phyloP scores from a whole-genome alignment of 371 early-diverging fungal species.

The Blastocladiella emersonii region DNA sequence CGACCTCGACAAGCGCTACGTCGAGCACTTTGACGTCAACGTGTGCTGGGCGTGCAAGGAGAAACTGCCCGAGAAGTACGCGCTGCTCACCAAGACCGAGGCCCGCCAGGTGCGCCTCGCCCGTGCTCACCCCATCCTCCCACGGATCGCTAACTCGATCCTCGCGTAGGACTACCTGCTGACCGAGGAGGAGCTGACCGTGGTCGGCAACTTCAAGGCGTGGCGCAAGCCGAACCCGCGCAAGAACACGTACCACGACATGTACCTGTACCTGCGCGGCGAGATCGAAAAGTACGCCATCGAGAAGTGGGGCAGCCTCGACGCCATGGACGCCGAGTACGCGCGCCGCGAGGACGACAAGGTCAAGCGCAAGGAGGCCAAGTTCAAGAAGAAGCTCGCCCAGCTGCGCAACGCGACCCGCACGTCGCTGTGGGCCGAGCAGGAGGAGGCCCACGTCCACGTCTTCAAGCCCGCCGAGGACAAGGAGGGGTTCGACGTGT shows the following conservation, averaged over 20 bases:
- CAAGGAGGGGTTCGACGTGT: no score
- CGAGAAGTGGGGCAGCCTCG: constrained; percentile 80
- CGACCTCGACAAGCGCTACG: background rate
- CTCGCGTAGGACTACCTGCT: constrained; percentile 60
- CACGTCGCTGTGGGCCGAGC: background rate
- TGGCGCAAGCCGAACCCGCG: constrained; percentile 78
- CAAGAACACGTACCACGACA: constrained; percentile 87
- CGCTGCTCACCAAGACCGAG: constrained; percentile 88
- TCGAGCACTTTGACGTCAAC: constrained; percentile 31
- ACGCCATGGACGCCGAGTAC: constrained; percentile 77
- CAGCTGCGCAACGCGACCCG: background rate
- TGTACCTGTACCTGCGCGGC: constrained; percentile 78
- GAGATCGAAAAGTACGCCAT: constrained; percentile 86
- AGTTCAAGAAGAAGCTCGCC: constrained; percentile 57
- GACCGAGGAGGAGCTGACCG: constrained; percentile 82
- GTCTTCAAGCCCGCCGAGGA: no score
- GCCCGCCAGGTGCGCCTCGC: constrained; percentile 38
- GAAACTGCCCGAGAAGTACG: constrained; percentile 63
- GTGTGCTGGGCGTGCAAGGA: constrained; percentile 68
- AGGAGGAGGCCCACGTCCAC: no score
- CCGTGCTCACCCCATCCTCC: background rate
- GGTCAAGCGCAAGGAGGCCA: constrained; percentile 61
- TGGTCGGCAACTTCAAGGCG: constrained; percentile 59
- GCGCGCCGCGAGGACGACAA: constrained; percentile 69
- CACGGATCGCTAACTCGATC: background rate